Evolutionary conservation across 2,329 filamentous ascomycete species (phyloP).

Genomic region (Sporothrix phasma): DNA sequence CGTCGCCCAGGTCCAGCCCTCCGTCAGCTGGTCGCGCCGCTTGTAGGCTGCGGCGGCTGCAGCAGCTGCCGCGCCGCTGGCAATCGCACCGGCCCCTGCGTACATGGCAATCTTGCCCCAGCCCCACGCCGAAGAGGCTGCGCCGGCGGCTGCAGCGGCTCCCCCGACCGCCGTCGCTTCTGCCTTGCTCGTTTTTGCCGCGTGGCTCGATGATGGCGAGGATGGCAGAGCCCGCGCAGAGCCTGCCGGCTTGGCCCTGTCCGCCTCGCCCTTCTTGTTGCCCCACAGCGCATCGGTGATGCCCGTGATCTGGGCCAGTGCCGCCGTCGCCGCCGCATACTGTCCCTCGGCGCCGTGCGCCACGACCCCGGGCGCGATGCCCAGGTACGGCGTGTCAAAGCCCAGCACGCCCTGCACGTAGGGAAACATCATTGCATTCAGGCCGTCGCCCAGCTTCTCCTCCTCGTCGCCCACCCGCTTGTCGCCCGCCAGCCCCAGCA

Average conservation of each 20-base stretch:
- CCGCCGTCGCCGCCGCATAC: conserved; percentile 62
- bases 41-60: conserved; percentile 78
- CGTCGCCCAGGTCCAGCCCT: conserved; percentile 71
- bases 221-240: background rate
- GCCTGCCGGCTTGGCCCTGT: background rate
- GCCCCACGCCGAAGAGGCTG: conserved; percentile 46
- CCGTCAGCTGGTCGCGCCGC: conserved; percentile 68
- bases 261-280: conserved; percentile 16
- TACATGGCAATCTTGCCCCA: conserved; percentile 83
- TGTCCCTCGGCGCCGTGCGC: conserved; percentile 80
- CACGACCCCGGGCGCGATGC: conserved; percentile 72
- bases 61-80: conserved; percentile 54
- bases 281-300: conserved; percentile 61
- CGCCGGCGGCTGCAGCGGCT: background rate
- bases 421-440: conserved; percentile 75
- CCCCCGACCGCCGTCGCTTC: conserved; percentile 15
- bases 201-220: background rate
- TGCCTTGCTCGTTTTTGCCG: background rate
- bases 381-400: conserved; percentile 88
- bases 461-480: conserved; percentile 36
- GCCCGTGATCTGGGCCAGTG: conserved; percentile 56
- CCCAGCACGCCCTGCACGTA: conserved; percentile 83
- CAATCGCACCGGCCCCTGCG: conserved; percentile 63
- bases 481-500: conserved; percentile 58
- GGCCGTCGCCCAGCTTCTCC: conserved; percentile 24